Evolutionary conservation across 1,284 basidiomycete species (phyloP), one percentile per base, ranked within the genome.

Genomic region (Cutaneotrichosporon curvatum): DNA sequence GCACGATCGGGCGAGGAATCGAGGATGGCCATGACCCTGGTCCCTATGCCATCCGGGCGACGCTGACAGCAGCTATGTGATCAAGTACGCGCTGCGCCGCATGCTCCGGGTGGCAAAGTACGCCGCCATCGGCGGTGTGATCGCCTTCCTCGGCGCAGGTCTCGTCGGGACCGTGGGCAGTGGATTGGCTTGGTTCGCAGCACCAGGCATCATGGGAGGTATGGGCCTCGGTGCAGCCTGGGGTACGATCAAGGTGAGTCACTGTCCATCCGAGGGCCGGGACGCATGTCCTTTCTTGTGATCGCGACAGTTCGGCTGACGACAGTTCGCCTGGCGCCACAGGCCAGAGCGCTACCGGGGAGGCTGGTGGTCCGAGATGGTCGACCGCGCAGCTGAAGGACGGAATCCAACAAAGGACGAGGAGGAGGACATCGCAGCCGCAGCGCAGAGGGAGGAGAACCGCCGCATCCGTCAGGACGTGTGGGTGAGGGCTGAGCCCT

Each of bases 81-180:
- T 72, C 11, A 57, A 60, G 16, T 74, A 73, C 47, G 53, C 64
- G 6, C 58, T 74, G 34, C 62, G 63, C 22, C 56, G 73, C 12
- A 28, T 70, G 16, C 33, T 74, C 0, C 58, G 73, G 20, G 72
- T 72, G 46, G 68, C 63, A 12, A 71, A 71, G 54, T 72, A 72
- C 51, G 70, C 68, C 14, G 59, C 59, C 10, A 58, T 64, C 12
- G 70, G 70, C 18, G 65, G 56, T 3, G 48, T 58, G 5, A 50
- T 64, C 10, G 66, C 70, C n/a, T 50, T 60, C 6, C 21, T 71
- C 2, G 69, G 68, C n/a, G 59, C 61, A 2, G 59, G 60, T 2
- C 44, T 69, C 10, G 45, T 72, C 2, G 70, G 69, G 15, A 62
- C 63, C 10, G 36, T 70, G 18, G 65, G 68, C 1, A 60, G 59